phyloP scores from a whole-genome alignment of 805 yeast species.

The Candida ipomoeae region DNA sequence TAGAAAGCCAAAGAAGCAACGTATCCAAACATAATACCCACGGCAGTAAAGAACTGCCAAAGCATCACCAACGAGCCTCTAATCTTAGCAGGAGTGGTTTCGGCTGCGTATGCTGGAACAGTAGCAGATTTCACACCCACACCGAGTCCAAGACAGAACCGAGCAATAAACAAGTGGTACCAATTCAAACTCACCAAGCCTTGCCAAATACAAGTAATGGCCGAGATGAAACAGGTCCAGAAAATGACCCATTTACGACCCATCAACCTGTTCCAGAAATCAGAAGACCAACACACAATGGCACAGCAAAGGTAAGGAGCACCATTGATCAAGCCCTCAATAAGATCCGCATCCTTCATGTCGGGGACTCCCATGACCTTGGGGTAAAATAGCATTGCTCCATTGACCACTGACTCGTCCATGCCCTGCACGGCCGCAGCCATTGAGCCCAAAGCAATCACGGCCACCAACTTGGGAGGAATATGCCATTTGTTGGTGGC shows the following conservation, averaged over 20 bases:
- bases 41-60: conserved; percentile 76
- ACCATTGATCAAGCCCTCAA: conserved; percentile 58
- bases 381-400: conserved; percentile 62
- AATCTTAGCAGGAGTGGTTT: conserved; percentile 41
- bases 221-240: conserved; percentile 55
- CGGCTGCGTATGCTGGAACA: conserved; percentile 51
- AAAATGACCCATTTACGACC: conserved; percentile 64
- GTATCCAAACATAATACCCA: conserved; percentile 67
- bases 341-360: conserved; percentile 47
- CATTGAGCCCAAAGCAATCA: conserved; percentile 58
- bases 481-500: conserved; percentile 41
- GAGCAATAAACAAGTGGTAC: conserved; percentile 57
- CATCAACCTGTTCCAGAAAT: conserved; percentile 43
- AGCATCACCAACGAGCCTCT: conserved; percentile 66
- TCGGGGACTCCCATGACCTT: conserved; percentile 43
- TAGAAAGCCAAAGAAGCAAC: conserved; percentile 58
- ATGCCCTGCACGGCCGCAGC: conserved; percentile 73
- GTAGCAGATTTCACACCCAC: conserved; percentile 66
- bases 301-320: conserved; percentile 64
- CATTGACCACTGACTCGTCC: conserved; percentile 70
- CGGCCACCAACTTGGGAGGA: conserved; percentile 47
- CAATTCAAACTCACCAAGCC: conserved; percentile 54
- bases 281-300: conserved; percentile 60
- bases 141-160: conserved; percentile 59
- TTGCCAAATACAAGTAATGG: conserved; percentile 63